Evolutionary conservation across 768 basidiomycete genomes (phyloP), one percentile per base, ranked within the genome.

Genomic region (Agaricus sinodeliciosus): DNA sequence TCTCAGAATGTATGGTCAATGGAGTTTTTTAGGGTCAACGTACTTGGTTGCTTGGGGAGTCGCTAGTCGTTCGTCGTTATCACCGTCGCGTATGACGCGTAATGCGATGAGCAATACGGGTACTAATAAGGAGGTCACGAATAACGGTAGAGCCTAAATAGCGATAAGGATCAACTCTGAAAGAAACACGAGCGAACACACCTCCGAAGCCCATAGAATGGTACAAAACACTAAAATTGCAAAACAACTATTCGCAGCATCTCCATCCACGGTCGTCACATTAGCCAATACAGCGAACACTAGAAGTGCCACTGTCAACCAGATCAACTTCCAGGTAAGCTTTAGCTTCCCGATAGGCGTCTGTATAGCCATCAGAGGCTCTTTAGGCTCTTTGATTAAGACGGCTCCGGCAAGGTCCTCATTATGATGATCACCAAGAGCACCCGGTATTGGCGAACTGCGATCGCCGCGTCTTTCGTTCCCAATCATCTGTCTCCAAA

Each of bases 161-260:
- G 36, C 18, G 27, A 40, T 12, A 22, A 39, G 15, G 12, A 12
- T 13, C 35, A 3, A 19, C 27, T 19, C 11, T 35, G 22, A 55
- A 28, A 36, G 41, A 37, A 12, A 28, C 4, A 43, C 16, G 4
- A 12, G 6, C 12, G 26, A 22, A 19, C 78, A 51, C 59, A 90
- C 93, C 83, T 99, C 96, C 4, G 93, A 87, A 16, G 95, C 95
- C 96, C 96, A 98, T 50, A 98, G 70, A 18, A 97, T 77, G 5
- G 94, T 96, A 58, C 90, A 90, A 59, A 98, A 90, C 2, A 84
- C 72, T 43, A 99, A 72, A 58, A 98, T 81, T 0, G 93, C 94
- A 57, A 96, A 82, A 62, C 94, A 97, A 47, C 85, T 85, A 63
- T 90, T 94, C 39, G 92, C 90, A 65, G 87, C 84, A 22, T 65